Evolutionary conservation across 495 filamentous ascomycete genomes (phyloP).

Genomic region (Alectoria sarmentosa): DNA sequence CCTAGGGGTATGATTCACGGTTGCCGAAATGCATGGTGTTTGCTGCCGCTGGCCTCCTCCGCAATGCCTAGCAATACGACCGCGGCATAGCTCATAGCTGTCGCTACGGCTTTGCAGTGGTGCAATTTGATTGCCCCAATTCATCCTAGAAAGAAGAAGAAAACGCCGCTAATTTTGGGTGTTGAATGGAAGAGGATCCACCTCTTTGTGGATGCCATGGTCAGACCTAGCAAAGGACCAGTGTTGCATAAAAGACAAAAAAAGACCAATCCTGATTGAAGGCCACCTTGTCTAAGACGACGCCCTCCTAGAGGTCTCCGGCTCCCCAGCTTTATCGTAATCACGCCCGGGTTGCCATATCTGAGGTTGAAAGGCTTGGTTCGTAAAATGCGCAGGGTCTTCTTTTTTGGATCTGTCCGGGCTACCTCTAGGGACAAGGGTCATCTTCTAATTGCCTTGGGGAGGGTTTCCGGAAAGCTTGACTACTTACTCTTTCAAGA

Average conservation of each 20-base stretch:
- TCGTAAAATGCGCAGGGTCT: conserved; percentile 78
- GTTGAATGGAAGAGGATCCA: background rate
- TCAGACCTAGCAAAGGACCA: background rate
- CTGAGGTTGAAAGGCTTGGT: conserved; percentile 76
- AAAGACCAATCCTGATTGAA: background rate
- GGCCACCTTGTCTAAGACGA: background rate
- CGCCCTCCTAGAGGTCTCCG: conserved; percentile 3
- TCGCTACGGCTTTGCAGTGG: background rate
- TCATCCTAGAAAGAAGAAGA: background rate
- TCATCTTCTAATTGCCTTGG: conserved; percentile 36
- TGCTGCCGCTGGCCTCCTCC: background rate
- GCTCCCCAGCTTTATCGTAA: conserved; percentile 8
- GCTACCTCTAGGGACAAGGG: conserved; percentile 52
- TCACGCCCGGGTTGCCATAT: conserved; percentile 34
- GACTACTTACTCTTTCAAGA: conserved; percentile 11
- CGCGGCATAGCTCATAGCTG: too few species aligned
- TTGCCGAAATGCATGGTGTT: background rate
- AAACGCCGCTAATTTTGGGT: background rate
- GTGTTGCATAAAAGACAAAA: background rate
- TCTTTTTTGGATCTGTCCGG: conserved; percentile 44
- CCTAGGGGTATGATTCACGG: conserved; percentile 1
- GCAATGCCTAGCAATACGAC: too few species aligned
- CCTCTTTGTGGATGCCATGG: background rate
- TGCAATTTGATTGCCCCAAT: background rate
- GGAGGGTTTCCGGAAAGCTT: conserved; percentile 12